These are phyloP conservation scores for Ogataea allantospora DNA, from an alignment of 805 yeast species.

Conservation along the genomic window DNA sequence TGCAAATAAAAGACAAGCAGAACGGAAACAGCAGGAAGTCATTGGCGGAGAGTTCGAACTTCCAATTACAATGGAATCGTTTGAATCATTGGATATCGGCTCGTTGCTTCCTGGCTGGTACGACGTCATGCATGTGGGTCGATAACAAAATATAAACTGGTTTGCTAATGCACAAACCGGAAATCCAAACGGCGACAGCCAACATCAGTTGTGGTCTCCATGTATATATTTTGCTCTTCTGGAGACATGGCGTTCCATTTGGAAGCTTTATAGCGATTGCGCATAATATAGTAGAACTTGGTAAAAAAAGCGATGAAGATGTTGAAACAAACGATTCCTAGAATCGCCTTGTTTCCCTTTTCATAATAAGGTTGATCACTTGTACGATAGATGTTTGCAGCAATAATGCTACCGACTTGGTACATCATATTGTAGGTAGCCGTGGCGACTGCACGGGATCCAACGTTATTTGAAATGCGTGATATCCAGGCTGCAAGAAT, in stretches of 20 bases:
- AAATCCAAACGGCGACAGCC: slow-evolving; percentile 58
- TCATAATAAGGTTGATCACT: slow-evolving; percentile 33
- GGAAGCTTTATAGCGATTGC: slow-evolving; percentile 35
- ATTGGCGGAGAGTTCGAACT: slow-evolving; percentile 1
- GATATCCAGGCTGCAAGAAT: slow-evolving; percentile 34
- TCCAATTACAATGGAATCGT: slow-evolving; percentile 1
- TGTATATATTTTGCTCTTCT: slow-evolving; percentile 48
- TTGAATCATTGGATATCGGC: slow-evolving; percentile 17
- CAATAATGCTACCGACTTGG: slow-evolving; percentile 30
- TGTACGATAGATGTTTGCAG: slow-evolving; percentile 30
- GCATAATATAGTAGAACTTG: slow-evolving; percentile 41
- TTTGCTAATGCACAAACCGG: slow-evolving; percentile 20
- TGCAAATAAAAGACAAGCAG: slow-evolving; percentile 1
- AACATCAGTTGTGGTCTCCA: slow-evolving; percentile 43
- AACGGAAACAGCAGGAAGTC: neutral
- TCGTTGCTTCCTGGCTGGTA: slow-evolving; percentile 19
- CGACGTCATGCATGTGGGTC: slow-evolving; percentile 16
- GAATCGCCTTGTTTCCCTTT: slow-evolving; percentile 30
- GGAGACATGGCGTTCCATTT: slow-evolving; percentile 47
- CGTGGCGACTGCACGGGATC: slow-evolving; percentile 32
- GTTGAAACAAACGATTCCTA: slow-evolving; percentile 24
- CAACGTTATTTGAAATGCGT: slow-evolving; percentile 29
- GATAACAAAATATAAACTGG: neutral
- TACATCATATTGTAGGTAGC: slow-evolving; percentile 32
- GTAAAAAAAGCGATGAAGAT: slow-evolving; percentile 26